Percentiles rank a stretch among this genome's conserved stretches.
These are phyloP conservation scores for Dissophora globulifera DNA, from an alignment of 192 early-diverging fungal species.

Conservation along the genomic window DNA sequence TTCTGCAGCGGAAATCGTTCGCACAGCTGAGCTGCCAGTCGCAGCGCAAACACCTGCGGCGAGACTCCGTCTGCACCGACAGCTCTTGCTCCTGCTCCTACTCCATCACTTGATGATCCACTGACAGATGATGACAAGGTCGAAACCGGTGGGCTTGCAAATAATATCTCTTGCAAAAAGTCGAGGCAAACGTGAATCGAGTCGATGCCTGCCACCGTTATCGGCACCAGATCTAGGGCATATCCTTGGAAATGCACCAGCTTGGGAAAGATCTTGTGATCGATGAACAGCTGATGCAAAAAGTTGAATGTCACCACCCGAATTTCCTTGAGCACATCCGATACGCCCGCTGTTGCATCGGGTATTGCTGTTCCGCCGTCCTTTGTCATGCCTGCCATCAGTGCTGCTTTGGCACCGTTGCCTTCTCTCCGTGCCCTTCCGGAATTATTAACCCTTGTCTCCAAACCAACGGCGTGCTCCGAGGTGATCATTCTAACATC, in stretches of 20 bases:
- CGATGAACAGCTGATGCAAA: conserved; percentile 45
- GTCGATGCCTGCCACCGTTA: conserved; percentile 18
- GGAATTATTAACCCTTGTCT: too few species aligned
- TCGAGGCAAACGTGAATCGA: conserved; percentile 44
- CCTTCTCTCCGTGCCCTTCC: not conserved
- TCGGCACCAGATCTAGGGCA: conserved; percentile 33
- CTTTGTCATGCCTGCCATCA: not conserved
- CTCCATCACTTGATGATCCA: too few species aligned
- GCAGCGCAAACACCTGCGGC: conserved; percentile 30
- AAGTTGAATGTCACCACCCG: conserved; percentile 45
- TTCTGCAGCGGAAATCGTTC: conserved; percentile 27
- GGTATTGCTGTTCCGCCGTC: not conserved
- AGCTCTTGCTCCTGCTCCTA: too few species aligned
- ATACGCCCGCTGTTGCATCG: not conserved
- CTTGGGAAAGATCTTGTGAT: conserved; percentile 44
- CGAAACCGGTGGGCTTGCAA: not conserved
- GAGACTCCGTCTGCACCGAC: not conserved
- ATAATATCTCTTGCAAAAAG: conserved; percentile 30
- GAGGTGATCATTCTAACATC: too few species aligned
- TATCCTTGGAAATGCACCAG: conserved; percentile 49
- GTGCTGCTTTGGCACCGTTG: too few species aligned
- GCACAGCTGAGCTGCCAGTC: conserved; percentile 29
- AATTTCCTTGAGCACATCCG: conserved; percentile 30
- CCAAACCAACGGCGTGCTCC: too few species aligned
- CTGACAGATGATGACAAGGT: not conserved